Base-by-base conservation (phyloP, 306 rosid genomes). In the Quercus agrifolia region DNA sequence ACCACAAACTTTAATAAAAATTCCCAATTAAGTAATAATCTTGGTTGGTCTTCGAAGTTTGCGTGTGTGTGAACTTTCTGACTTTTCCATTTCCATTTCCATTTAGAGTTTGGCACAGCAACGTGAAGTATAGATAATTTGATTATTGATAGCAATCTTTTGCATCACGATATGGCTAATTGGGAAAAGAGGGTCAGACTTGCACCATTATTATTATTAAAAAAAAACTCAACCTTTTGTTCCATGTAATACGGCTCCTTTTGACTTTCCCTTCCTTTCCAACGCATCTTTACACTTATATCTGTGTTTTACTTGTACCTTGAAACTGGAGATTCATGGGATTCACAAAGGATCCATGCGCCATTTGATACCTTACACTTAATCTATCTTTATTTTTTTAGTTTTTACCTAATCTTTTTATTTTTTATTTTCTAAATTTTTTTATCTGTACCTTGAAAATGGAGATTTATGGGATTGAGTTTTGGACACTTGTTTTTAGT, bases 171-270 rank as follows among this genome's bases (percentile, higher is more conserved):
- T 15, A 18, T 13, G 10, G 20, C 44, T 31, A 5, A 38, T 38
- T 31, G 25, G n/a, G n/a, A 66, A n/a, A 19, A 38, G 52, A 35
- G 72, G 15, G 23, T 10, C n/a, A 49, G 72, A 19, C 70, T 33
- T 8, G 2, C 21, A 67, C 51, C 27, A 33, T 68, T 67, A 67
- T 33, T 33, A 7, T 6, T 38, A 38, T 5, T 33, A 33, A 38
- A 38, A 38, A 35, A 35, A 35, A 35, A 8, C 9, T 21, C 72
- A 13, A 30, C 72, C 72, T 63, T 71, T 79, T 79, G 66, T 63
- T 82, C 81, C 81, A 82, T 72, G 80, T 77, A 23, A 77, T 63
- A 70, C 74, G 80, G 73, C 61, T 57, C 76, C 67, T 66, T 82
- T 82, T 82, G 85, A 81, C 85, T 63, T 27, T 33, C 33, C 7